Evolutionary conservation across 495 filamentous ascomycete species (phyloP).

Genomic region (Xylaria sp.): DNA sequence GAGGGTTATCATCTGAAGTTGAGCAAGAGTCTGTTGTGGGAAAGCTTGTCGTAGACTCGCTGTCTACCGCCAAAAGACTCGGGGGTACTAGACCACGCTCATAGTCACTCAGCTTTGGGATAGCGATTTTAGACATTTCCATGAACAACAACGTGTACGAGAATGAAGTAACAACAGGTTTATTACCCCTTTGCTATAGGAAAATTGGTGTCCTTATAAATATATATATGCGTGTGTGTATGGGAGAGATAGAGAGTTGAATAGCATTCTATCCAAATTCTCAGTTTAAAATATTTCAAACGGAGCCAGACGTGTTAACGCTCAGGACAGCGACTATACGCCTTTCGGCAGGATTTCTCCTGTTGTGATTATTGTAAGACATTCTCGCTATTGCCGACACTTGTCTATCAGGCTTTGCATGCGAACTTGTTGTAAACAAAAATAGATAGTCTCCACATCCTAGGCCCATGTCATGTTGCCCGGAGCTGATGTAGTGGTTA

Average conservation of each 20-base stretch:
- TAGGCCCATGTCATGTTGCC: not conserved
- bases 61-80: not conserved
- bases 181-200: no score
- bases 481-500: not conserved
- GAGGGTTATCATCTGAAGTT: not conserved
- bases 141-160: not conserved
- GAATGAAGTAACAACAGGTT: no score
- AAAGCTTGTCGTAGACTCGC: not conserved
- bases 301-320: no score
- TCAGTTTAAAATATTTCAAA: not conserved
- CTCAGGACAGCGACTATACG: not conserved
- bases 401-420: not conserved
- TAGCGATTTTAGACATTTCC: slow-evolving; percentile 1
- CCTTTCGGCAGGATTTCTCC: not conserved
- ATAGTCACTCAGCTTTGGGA: not conserved
- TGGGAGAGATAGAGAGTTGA: not conserved
- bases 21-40: slow-evolving; percentile 7
- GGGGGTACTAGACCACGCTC: not conserved
- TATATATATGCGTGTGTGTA: no score
- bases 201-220: no score
- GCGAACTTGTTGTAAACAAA: not conserved
- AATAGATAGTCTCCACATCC: not conserved
- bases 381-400: not conserved
- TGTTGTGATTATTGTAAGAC: not conserved
- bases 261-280: not conserved